A percentile compares a stretch with the other conserved stretches of the same genome.
phyloP scores from a whole-genome alignment of 257 asterid species.

The Cinchona pubescens region DNA sequence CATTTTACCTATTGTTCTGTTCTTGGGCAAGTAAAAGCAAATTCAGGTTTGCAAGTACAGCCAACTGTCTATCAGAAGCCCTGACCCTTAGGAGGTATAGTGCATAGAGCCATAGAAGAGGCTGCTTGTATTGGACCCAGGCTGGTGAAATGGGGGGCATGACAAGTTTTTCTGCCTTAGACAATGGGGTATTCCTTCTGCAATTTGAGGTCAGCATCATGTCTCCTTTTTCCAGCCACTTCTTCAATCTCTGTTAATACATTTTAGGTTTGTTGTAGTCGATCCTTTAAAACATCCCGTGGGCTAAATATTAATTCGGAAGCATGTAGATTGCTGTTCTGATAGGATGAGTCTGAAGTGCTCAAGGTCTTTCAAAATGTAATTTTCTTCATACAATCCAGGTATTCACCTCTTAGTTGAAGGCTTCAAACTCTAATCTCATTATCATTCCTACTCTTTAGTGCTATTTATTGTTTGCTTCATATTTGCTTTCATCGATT shows the following conservation, averaged over 20 bases:
- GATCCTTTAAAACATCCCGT: not conserved
- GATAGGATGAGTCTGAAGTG: not conserved
- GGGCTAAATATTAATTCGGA: not conserved
- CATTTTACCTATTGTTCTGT: not conserved
- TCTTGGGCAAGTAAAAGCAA: not conserved
- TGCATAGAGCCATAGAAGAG: too few species aligned
- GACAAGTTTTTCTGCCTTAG: not conserved
- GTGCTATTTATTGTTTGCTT: not conserved
- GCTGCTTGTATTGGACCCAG: not conserved
- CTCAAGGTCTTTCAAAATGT: not conserved
- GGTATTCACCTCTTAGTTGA: not conserved
- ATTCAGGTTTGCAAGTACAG: too few species aligned
- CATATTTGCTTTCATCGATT: not conserved
- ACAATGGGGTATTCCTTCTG: not conserved
- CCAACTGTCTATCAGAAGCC: too few species aligned
- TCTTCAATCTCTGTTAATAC: not conserved
- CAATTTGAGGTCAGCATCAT: not conserved
- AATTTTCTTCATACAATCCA: not conserved
- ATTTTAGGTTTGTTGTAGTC: not conserved
- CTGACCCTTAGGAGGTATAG: too few species aligned
- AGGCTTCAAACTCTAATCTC: not conserved
- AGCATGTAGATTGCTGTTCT: not conserved
- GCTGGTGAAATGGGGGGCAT: not conserved
- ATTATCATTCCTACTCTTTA: too few species aligned
- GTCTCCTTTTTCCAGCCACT: not conserved